A percentile compares a stretch with the other conserved stretches of the same genome.
Evolutionary conservation across 2,329 filamentous ascomycete genomes (phyloP).

Genomic region (Didymella keratinophila): DNA sequence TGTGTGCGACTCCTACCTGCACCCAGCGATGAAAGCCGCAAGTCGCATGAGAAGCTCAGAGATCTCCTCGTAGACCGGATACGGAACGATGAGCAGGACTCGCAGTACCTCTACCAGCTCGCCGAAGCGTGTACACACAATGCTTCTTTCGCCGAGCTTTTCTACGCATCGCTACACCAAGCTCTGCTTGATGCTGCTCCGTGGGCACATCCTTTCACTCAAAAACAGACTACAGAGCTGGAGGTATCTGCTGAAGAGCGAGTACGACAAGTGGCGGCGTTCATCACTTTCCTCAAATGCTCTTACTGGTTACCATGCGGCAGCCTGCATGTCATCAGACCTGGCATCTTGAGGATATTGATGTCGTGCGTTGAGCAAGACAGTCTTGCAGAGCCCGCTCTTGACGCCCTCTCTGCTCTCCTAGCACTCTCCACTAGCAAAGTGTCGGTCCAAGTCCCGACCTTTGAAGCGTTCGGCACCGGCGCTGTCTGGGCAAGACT

Average conservation of each 20-base stretch:
- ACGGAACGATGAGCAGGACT: slow-evolving; percentile 19
- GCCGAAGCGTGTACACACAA: slow-evolving; percentile 36
- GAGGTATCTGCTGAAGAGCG: slow-evolving; percentile 12
- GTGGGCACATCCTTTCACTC: neutral
- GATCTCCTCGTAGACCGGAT: slow-evolving; percentile 32
- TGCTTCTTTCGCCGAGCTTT: slow-evolving; percentile 21
- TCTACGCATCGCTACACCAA: slow-evolving; percentile 23
- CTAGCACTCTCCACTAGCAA: slow-evolving; percentile 26
- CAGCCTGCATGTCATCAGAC: slow-evolving; percentile 31
- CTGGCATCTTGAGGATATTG: slow-evolving; percentile 26
- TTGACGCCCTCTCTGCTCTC: slow-evolving; percentile 42
- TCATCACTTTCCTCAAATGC: slow-evolving; percentile 41
- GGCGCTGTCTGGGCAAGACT: slow-evolving; percentile 9
- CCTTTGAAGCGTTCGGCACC: neutral
- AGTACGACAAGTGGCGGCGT: slow-evolving; percentile 21
- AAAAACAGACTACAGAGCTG: neutral
- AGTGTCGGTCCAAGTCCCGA: slow-evolving; percentile 18
- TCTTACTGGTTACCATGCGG: slow-evolving; percentile 41
- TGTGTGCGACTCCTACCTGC: slow-evolving; percentile 15
- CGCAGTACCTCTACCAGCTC: slow-evolving; percentile 34
- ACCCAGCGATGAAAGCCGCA: neutral
- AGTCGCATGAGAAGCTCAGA: slow-evolving; percentile 22
- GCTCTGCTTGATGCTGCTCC: slow-evolving; percentile 10
- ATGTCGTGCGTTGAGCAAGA: slow-evolving; percentile 32
- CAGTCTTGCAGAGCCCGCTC: slow-evolving; percentile 31